Conservation (phyloP, 2,329 filamentous ascomycete species). For the Immersiporthe knoxdaviesiana region DNA sequence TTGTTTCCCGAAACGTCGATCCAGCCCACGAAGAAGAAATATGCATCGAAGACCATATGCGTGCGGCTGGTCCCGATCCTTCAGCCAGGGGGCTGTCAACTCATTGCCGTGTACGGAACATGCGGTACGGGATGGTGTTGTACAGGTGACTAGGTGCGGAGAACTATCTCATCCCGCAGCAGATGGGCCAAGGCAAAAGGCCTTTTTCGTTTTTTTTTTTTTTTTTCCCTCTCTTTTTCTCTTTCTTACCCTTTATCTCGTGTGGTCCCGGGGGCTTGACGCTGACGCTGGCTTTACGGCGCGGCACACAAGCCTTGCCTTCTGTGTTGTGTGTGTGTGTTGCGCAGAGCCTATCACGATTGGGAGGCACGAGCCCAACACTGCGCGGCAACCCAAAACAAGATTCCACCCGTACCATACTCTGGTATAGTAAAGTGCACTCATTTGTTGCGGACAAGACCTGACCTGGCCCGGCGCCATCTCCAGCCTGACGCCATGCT, state of each 20-base stretch:
- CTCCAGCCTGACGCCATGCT: slow-evolving; percentile 7
- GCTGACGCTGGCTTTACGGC: not conserved
- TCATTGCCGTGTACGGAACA: slow-evolving; percentile 3
- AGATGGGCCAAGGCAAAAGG: not conserved
- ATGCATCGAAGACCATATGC: slow-evolving; percentile 9
- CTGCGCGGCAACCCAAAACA: slow-evolving; percentile 1
- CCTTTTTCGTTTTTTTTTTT: not conserved
- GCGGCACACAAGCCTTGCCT: not conserved
- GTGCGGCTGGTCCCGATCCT: slow-evolving; percentile 15
- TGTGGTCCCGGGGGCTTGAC: not conserved
- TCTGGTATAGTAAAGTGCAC: not conserved
- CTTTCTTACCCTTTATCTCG: not conserved
- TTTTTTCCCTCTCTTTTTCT: not conserved
- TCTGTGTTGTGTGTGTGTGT: not conserved
- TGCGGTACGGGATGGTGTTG: not conserved
- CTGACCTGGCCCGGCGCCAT: not conserved
- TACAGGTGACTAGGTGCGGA: not conserved
- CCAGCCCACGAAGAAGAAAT: not conserved
- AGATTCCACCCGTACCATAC: slow-evolving; percentile 7
- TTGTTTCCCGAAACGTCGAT: slow-evolving; percentile 14
- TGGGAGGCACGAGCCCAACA: not conserved
- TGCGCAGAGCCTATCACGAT: not conserved
- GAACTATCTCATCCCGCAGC: not conserved
- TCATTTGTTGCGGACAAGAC: not conserved
- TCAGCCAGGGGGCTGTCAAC: not conserved